phyloP scores from a whole-genome alignment of 2,329 filamentous ascomycete species.

The Thielaviopsis punctulata region DNA sequence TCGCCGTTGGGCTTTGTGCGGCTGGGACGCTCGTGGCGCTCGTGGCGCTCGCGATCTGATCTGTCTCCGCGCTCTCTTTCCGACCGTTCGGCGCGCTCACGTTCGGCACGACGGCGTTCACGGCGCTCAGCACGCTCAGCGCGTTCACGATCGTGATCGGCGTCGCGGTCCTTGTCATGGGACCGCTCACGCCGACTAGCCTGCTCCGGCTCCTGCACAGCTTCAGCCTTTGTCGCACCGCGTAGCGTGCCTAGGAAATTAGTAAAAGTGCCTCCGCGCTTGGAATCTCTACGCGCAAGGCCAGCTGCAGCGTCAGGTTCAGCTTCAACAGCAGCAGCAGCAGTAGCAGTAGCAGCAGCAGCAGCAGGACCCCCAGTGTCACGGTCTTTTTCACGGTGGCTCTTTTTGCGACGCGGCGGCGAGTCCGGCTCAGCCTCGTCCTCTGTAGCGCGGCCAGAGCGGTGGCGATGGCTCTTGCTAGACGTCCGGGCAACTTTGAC shows the following conservation, averaged over 20 bases:
- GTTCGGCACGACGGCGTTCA: neutral
- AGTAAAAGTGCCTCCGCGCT: neutral
- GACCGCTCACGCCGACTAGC: neutral
- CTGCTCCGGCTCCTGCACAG: neutral
- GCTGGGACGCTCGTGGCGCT: slow-evolving; percentile 27
- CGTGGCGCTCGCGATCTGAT: slow-evolving; percentile 37
- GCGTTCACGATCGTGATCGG: slow-evolving; percentile 16
- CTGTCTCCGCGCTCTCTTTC: slow-evolving; percentile 30
- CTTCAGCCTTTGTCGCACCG: neutral
- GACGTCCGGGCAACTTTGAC: slow-evolving; percentile 67
- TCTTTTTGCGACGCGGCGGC: neutral
- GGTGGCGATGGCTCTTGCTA: slow-evolving; percentile 28
- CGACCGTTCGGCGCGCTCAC: slow-evolving; percentile 13
- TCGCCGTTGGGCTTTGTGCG: slow-evolving; percentile 34
- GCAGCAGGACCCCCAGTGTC: neutral
- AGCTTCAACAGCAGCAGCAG: too few relatives aligned
- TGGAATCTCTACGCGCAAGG: neutral
- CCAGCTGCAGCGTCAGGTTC: neutral
- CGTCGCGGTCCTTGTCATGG: slow-evolving; percentile 19
- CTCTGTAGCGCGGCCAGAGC: slow-evolving; percentile 12
- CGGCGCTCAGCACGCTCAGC: slow-evolving; percentile 1
- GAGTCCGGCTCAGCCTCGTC: slow-evolving; percentile 2
- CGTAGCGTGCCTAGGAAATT: neutral
- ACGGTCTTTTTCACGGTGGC: neutral
- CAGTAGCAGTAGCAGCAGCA: too few relatives aligned